phyloP scores from a whole-genome alignment of 768 basidiomycete genomes.

The Lentinula guzmanii region DNA sequence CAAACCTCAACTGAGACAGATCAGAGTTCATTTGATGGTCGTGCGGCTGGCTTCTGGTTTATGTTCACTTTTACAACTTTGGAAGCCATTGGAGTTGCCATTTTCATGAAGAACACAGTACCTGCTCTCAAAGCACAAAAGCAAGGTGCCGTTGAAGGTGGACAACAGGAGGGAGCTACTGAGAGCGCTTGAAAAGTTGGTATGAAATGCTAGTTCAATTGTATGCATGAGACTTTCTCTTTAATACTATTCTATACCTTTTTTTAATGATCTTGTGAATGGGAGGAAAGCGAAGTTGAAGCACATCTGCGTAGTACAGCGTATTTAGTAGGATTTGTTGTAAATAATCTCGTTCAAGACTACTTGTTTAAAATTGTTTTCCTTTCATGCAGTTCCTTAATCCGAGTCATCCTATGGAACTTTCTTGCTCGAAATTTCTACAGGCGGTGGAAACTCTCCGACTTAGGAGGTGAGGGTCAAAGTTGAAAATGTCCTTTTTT shows the following conservation, averaged over 20 bases:
- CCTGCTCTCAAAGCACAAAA: neutral
- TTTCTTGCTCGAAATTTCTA: too few species aligned
- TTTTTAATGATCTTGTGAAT: neutral
- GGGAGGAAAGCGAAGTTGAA: too few species aligned
- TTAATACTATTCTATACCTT: neutral
- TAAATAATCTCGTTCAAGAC: too few species aligned
- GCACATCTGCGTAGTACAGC: too few species aligned
- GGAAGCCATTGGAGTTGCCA: neutral
- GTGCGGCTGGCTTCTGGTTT: conserved; percentile 41
- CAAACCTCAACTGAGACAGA: conserved; percentile 33
- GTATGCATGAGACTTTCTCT: neutral
- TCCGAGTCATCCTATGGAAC: too few species aligned
- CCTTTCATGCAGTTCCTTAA: too few species aligned
- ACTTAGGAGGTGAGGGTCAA: too few species aligned
- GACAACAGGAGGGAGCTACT: neutral
- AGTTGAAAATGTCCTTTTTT: too few species aligned
- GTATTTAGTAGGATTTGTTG: too few species aligned
- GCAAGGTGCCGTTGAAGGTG: neutral
- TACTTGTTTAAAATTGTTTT: too few species aligned
- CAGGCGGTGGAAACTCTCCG: too few species aligned
- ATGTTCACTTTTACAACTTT: conserved; percentile 23
- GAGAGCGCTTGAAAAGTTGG: neutral
- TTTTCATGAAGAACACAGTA: conserved; percentile 6
- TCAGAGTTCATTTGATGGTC: conserved; percentile 28
- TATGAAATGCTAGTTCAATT: neutral